Percentiles rank a stretch among this genome's conserved stretches.
Conservation (phyloP, 1,284 basidiomycete genomes). For the Malassezia arunalokei region DNA sequence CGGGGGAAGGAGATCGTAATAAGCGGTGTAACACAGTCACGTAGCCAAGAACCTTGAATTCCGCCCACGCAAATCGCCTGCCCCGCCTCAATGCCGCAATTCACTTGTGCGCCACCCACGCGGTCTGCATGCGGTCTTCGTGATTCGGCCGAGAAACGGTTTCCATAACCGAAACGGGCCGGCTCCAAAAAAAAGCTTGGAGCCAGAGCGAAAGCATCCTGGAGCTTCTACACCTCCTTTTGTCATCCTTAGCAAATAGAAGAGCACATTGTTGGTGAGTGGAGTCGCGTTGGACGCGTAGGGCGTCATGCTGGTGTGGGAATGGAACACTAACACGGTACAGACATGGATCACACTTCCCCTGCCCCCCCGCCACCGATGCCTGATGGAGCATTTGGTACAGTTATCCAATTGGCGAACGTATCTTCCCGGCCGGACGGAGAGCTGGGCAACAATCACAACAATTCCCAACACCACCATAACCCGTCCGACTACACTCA, state of each 20-base stretch:
- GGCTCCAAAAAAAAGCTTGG: neutral
- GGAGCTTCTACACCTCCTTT: conserved; percentile 6
- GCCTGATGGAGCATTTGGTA: conserved; percentile 14
- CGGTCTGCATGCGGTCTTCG: too few relatives aligned
- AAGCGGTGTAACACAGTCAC: too few relatives aligned
- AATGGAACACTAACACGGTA: conserved; percentile 1
- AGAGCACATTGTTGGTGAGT: neutral
- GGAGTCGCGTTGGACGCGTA: conserved; percentile 3
- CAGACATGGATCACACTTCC: conserved; percentile 12
- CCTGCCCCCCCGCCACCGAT: conserved; percentile 15
- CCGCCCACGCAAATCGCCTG: too few relatives aligned
- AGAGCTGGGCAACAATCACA: neutral
- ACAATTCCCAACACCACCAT: neutral
- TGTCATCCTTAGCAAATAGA: conserved; percentile 21
- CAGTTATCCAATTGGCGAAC: conserved; percentile 16
- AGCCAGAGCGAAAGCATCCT: too few relatives aligned
- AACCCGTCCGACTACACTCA: neutral
- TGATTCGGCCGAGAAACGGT: too few relatives aligned
- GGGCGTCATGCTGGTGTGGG: neutral
- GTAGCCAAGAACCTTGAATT: too few relatives aligned
- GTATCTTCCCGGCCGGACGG: conserved; percentile 12
- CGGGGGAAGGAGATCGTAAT: too few relatives aligned
- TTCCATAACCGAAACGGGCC: too few relatives aligned
- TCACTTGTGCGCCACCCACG: too few relatives aligned
- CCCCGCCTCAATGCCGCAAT: too few relatives aligned